Evolutionary conservation across 805 yeast species (phyloP), one percentile per base, ranked within the genome.

Genomic region (Kodamaea leandrae): DNA sequence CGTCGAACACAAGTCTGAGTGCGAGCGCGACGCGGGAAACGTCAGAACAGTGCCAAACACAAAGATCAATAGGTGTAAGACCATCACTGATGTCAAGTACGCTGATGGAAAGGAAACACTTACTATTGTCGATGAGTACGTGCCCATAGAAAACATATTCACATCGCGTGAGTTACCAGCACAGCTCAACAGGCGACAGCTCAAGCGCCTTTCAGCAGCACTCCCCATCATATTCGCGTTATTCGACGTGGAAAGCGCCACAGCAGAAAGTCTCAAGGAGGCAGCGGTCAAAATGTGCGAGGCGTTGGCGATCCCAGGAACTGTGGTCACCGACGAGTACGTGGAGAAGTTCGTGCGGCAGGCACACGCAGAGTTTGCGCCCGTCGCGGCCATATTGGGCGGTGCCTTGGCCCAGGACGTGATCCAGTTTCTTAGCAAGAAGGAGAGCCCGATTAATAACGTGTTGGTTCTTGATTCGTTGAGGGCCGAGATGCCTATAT

Each of bases 401-500:
- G 99, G 98, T 1, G 74, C 87, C 1, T 62, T 91, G 17, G 85
- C 95, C 2, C 99, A 93, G 62, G 96, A 90, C 58, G 83, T 88
- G 10, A 84, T 93, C 34, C 93, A 93, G 63, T 79, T 74, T 41
- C 61, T 91, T 39, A 83, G 93, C 32, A 77, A 77, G 50, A 78
- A 82, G 50, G 89, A 86, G 51, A 72, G 80, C 30, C 96, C 97
- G 2, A 71, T 90, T 27, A 90, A 88, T 57, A 93, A 93, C 57
- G 71, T 86, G 39, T 71, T 86, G 48, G 64, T 91, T 1, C 71
- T 90, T 27, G 96, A 93, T 64, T 89, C 91, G 8, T 61, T 71
- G 13, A 70, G 72, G 14, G 72, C 81, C 32, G 82, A 80, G 45
- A 86, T 88, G 78, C 96, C 96, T 17, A 78, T 93, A 15, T 89